Evolutionary conservation across 106 monocot genomes (phyloP), one percentile per base, ranked within the genome.

Genomic region (Dendrobium officinale): DNA sequence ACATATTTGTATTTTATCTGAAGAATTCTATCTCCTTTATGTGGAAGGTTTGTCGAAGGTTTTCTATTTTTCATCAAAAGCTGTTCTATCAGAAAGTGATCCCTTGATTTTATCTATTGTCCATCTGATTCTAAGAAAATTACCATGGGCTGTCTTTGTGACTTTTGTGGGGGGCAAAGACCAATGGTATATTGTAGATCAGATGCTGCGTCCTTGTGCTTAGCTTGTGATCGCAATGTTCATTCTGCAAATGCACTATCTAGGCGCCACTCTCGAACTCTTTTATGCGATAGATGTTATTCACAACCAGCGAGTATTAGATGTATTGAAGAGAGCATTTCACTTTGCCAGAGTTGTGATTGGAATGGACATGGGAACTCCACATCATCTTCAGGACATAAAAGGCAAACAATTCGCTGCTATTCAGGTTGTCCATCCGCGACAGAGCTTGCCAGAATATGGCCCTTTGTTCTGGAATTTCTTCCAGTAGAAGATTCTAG

Each of bases 231-330:
- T 49, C 93, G 89, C 66, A 92, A 88, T 74, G 88, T 97, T 24
- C 96, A 97, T 78, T 89, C 93, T 40, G 94, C 96, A 41, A 97
- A 97, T 86, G 90, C 96, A 4, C 88, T 97, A 42, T 94, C 96
- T 4, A 79, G 73, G 61, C 87, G 94, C 54, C 96, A 97, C 58
- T 89, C 89, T 26, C 92, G 96, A 10, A 90, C 90, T 51, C 93
- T 92, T 76, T 61, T 97, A 73, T 97, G 96, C 40, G 88, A 94
- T 66, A 75, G 85, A 67, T 97, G 96, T 72, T 48, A 33, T 67
- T 83, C 87, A 51, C 92, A 97, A 29, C 92, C 96, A 75, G 94
- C 90, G 15, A 73, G 81, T 10, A 79, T 91, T 47, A 81, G 92
- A 22, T 94, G 93, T 64, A 82, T 84, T 13, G 94, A 92, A 9